phyloP scores from a whole-genome alignment of 148 eudicot genomes.

The Arctostaphylos glauca region DNA sequence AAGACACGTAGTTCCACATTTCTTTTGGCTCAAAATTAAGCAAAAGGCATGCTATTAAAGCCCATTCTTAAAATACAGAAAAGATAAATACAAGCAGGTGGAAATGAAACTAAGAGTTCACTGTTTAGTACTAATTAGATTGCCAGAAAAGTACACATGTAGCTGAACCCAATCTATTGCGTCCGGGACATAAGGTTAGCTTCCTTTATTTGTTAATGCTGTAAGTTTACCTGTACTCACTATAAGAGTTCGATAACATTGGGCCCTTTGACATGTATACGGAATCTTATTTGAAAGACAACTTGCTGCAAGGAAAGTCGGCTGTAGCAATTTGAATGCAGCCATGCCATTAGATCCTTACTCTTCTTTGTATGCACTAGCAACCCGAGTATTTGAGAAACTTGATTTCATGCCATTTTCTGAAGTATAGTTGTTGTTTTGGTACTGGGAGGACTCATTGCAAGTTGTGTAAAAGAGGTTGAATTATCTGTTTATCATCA shows the following conservation, averaged over 20 bases:
- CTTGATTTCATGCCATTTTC: background rate
- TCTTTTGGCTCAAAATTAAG: background rate
- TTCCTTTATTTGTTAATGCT: too few relatives aligned
- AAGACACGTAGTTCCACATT: background rate
- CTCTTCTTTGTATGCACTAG: background rate
- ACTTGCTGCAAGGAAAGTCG: background rate
- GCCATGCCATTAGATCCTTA: background rate
- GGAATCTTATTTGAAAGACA: background rate
- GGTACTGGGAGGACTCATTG: background rate
- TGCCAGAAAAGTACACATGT: background rate
- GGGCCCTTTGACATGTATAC: background rate
- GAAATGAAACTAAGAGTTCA: background rate
- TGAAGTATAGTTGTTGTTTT: background rate
- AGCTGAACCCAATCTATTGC: background rate
- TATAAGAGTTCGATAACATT: background rate
- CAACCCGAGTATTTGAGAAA: background rate
- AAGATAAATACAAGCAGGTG: background rate
- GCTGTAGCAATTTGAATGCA: background rate
- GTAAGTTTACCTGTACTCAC: background rate
- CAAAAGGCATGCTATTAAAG: background rate
- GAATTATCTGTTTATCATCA: background rate
- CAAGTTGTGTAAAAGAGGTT: background rate
- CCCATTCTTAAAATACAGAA: background rate
- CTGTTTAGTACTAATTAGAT: background rate
- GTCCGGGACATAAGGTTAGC: background rate